Evolutionary conservation across 2,329 filamentous ascomycete genomes (phyloP).

Genomic region (Aureobasidium sp.): DNA sequence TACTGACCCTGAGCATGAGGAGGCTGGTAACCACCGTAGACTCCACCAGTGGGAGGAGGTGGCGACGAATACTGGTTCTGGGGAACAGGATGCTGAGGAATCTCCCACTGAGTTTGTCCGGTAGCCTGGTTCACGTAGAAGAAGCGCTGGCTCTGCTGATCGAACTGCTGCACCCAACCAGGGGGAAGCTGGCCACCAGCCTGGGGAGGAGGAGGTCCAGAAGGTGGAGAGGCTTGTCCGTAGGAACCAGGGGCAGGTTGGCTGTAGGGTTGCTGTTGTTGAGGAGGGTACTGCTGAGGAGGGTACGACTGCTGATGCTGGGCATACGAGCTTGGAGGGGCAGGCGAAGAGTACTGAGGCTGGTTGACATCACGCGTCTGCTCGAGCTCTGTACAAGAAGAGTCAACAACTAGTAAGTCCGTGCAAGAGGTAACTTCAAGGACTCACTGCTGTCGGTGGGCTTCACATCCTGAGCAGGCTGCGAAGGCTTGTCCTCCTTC

Average conservation of each 20-base stretch:
- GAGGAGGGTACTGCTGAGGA: constrained; percentile 21
- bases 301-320: constrained; percentile 26
- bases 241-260: constrained; percentile 20
- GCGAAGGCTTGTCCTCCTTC: constrained; percentile 24
- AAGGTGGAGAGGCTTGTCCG: constrained; percentile 24
- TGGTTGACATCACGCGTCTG: constrained; percentile 4
- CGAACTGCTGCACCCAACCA: constrained; percentile 59
- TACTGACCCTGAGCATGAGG: constrained; percentile 22
- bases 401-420: constrained; percentile 1
- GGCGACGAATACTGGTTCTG: constrained; percentile 10
- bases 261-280: constrained; percentile 19
- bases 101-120: constrained; percentile 59
- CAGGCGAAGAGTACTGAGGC: constrained; percentile 1
- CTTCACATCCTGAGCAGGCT: constrained; percentile 19
- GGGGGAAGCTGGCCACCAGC: constrained; percentile 46
- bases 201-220: constrained; percentile 23
- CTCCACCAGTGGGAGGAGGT: constrained; percentile 4
- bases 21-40: constrained; percentile 21
- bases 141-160: constrained; percentile 54
- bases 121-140: constrained; percentile 59
- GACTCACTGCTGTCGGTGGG: constrained; percentile 10
- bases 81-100: constrained; percentile 36
- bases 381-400: background rate
- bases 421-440: background rate
- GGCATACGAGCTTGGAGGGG: constrained; percentile 17